Percentiles rank a stretch among this genome's conserved stretches.
phyloP scores from a whole-genome alignment of 129 eudicot species.

The Flaveria robusta region DNA sequence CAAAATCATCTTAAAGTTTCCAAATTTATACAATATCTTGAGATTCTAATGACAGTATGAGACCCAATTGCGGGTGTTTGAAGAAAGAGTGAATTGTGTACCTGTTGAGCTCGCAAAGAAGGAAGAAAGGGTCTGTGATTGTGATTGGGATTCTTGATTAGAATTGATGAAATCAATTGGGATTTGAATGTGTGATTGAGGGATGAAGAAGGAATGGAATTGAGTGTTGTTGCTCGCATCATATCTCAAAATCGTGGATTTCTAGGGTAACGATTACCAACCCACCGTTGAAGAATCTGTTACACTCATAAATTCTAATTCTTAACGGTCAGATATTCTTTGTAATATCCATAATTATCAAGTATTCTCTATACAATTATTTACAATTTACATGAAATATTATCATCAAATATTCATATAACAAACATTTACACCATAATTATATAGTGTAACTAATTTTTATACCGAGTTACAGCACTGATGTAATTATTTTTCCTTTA shows the following conservation, averaged over 20 bases:
- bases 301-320: not conserved
- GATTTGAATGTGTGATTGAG: slow-evolving; percentile 21
- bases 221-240: not conserved
- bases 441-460: too few relatives aligned
- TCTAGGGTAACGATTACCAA: not conserved
- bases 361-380: too few relatives aligned
- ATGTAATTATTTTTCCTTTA: too few relatives aligned
- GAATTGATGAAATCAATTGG: slow-evolving; percentile 2
- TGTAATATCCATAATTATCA: not conserved
- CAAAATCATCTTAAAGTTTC: too few relatives aligned
- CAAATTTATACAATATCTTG: too few relatives aligned
- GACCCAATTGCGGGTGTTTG: not conserved
- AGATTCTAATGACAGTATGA: too few relatives aligned
- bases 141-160: slow-evolving; percentile 4
- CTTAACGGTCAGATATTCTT: slow-evolving; percentile 2
- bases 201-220: slow-evolving; percentile 22
- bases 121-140: slow-evolving; percentile 21
- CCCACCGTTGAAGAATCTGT: not conserved
- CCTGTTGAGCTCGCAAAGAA: slow-evolving; percentile 49
- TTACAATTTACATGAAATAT: too few relatives aligned
- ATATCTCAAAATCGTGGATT: not conserved
- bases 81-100: not conserved
- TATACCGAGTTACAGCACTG: too few relatives aligned
- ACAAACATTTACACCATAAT: too few relatives aligned
- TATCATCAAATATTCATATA: too few relatives aligned